Conservation (phyloP, 2,329 filamentous ascomycete species). For the Fusarium graminum region DNA sequence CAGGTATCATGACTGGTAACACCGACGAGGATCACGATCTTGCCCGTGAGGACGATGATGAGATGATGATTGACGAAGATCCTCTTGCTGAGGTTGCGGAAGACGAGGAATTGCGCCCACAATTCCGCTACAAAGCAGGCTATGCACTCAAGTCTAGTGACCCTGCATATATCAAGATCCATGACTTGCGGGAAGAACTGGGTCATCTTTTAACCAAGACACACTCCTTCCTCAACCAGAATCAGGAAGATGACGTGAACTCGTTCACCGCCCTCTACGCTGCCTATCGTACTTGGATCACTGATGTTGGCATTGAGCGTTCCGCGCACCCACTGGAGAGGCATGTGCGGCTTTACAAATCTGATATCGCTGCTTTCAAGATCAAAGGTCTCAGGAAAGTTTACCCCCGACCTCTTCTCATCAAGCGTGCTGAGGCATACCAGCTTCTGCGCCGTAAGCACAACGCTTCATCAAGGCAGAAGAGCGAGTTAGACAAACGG, state of each 20-base stretch:
- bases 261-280: conserved; percentile 95
- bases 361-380: conserved; percentile 93
- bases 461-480: conserved; percentile 88
- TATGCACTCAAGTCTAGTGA: conserved; percentile 74
- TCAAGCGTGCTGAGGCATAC: conserved; percentile 93
- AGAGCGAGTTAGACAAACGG: conserved; percentile 89
- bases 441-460: conserved; percentile 94
- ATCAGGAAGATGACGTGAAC: conserved; percentile 94
- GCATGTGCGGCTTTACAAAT: conserved; percentile 83
- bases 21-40: conserved; percentile 66
- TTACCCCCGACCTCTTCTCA: conserved; percentile 91
- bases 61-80: conserved; percentile 61
- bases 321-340: conserved; percentile 94
- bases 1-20: conserved; percentile 62
- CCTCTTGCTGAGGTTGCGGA: conserved; percentile 75
- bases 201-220: conserved; percentile 85
- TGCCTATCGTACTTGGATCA: conserved; percentile 95
- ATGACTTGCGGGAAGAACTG: conserved; percentile 82
- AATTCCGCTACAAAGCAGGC: conserved; percentile 89
- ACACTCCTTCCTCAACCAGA: conserved; percentile 83
- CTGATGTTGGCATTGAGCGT: conserved; percentile 95
- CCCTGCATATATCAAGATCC: conserved; percentile 79
- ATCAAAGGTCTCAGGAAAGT: conserved; percentile 91
- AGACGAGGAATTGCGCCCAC: conserved; percentile 85
- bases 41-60: conserved; percentile 63